Evolutionary conservation across 352 stramenopile species (phyloP).

Genomic region (Blastocystis sp.): DNA sequence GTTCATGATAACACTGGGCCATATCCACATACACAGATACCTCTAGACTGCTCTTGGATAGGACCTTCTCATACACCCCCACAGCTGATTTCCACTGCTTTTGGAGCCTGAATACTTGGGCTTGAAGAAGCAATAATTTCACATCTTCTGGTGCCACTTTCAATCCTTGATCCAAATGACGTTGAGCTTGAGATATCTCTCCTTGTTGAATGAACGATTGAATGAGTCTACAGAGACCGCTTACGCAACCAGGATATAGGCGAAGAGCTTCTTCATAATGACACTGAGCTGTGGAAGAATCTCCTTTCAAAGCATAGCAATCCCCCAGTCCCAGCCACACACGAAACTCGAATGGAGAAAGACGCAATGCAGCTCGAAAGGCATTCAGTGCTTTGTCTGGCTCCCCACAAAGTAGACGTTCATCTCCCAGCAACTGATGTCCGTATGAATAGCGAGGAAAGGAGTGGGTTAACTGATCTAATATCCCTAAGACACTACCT

Average conservation of each 20-base stretch:
- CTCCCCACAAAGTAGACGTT: constrained; percentile 2
- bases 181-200: not conserved
- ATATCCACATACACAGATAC: constrained; percentile 38
- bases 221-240: not conserved
- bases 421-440: not conserved
- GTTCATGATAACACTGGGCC: constrained; percentile 55
- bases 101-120: not conserved
- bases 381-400: not conserved
- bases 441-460: constrained; percentile 28
- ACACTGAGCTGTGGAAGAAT: not conserved
- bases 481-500: not conserved
- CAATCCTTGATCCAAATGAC: not conserved
- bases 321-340: constrained; percentile 50
- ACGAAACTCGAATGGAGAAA: not conserved
- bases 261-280: constrained; percentile 32
- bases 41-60: not conserved
- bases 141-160: not conserved
- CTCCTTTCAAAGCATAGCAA: constrained; percentile 2
- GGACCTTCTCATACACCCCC: not conserved
- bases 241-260: constrained; percentile 12
- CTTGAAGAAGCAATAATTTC: constrained; percentile 24
- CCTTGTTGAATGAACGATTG: constrained; percentile 5
- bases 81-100: constrained; percentile 40
- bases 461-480: not conserved
- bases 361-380: constrained; percentile 24